phyloP scores from a whole-genome alignment of 371 early-diverging fungal species.

The Lichtheimia hyalospora region DNA sequence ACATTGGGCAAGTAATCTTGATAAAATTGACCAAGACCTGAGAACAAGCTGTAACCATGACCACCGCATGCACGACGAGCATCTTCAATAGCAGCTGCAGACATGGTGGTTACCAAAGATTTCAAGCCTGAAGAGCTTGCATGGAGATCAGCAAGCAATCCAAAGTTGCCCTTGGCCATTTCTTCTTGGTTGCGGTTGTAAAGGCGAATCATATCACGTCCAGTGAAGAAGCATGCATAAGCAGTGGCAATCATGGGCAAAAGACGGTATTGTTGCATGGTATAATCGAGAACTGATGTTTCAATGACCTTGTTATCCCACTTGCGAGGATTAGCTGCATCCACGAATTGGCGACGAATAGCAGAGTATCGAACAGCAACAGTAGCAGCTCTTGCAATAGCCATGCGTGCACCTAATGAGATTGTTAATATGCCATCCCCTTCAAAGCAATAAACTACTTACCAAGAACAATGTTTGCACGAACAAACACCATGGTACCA shows the following conservation, averaged over 20 bases:
- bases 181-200: constrained; percentile 60
- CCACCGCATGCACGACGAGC: constrained; percentile 78
- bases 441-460: not conserved
- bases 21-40: constrained; percentile 75
- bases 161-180: constrained; percentile 55
- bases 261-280: constrained; percentile 75
- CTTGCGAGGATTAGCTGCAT: constrained; percentile 46
- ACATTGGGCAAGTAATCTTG: constrained; percentile 62
- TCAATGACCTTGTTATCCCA: constrained; percentile 49
- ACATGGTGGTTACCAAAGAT: constrained; percentile 74
- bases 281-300: constrained; percentile 76
- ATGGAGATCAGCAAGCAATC: constrained; percentile 78
- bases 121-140: constrained; percentile 86
- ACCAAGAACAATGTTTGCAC: constrained; percentile 66
- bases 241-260: constrained; percentile 71
- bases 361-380: constrained; percentile 51
- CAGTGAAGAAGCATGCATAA: constrained; percentile 73
- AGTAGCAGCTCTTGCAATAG: constrained; percentile 58
- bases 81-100: constrained; percentile 79
- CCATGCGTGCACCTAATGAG: constrained; percentile 33
- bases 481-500: constrained; percentile 76
- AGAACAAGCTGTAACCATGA: constrained; percentile 79
- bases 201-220: constrained; percentile 60
- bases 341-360: constrained; percentile 52
- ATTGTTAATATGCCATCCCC: not conserved